Evolutionary conservation across 2,329 filamentous ascomycete genomes (phyloP).

Genomic region (Thelonectria blattea): DNA sequence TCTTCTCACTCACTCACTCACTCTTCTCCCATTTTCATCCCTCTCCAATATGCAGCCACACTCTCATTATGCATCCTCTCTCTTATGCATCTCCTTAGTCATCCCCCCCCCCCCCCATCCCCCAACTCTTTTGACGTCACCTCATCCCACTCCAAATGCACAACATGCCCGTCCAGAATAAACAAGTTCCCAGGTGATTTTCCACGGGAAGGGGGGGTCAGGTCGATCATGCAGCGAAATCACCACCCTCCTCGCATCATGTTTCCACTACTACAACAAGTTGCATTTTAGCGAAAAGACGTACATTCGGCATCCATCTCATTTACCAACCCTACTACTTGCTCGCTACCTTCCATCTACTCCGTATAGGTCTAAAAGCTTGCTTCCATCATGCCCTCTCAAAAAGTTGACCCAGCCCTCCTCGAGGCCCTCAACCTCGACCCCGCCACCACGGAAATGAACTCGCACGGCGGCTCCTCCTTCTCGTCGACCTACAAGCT

Average conservation of each 20-base stretch:
- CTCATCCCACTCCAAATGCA: slow-evolving; percentile 27
- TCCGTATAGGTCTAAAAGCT: too few species aligned
- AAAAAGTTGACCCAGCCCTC: slow-evolving; percentile 67
- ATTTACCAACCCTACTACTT: too few species aligned
- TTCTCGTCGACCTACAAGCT: slow-evolving; percentile 72
- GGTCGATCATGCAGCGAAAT: background rate
- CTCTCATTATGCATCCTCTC: too few species aligned
- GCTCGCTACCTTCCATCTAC: too few species aligned
- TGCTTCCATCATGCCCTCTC: slow-evolving; percentile 47
- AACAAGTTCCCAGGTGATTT: slow-evolving; percentile 2
- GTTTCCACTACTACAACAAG: background rate
- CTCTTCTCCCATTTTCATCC: too few species aligned
- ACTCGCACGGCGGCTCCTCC: slow-evolving; percentile 68
- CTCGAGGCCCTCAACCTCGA: slow-evolving; percentile 65
- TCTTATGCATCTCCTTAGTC: slow-evolving; percentile 31
- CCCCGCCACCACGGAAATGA: slow-evolving; percentile 58
- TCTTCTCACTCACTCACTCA: background rate
- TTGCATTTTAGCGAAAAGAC: background rate
- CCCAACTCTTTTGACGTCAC: slow-evolving; percentile 35
- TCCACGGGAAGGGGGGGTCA: background rate
- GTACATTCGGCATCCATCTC: background rate
- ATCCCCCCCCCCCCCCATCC: slow-evolving; percentile 9
- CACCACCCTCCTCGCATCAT: background rate
- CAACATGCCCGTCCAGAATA: background rate
- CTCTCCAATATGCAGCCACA: too few species aligned